Evolutionary conservation across 768 basidiomycete genomes (phyloP).

Genomic region (Roridomyces roridus): DNA sequence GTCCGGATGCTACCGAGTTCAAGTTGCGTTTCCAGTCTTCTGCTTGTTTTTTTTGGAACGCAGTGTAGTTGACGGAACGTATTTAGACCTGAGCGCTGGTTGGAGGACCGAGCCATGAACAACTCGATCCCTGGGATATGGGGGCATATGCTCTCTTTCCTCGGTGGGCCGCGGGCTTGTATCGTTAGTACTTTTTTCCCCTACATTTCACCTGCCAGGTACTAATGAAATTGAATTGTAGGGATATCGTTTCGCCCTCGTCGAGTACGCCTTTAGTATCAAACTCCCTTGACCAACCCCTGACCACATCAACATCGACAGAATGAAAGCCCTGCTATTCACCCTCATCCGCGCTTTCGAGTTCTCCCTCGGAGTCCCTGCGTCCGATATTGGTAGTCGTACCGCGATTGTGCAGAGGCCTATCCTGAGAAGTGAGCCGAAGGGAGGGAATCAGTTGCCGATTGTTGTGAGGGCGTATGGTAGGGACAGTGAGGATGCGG

Average conservation of each 20-base stretch:
- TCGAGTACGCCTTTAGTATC: constrained; percentile 48
- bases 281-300: neutral
- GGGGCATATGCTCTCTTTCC: constrained; percentile 42
- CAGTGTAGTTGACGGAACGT: no score
- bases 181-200: constrained; percentile 32
- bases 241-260: constrained; percentile 48
- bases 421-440: constrained; percentile 27
- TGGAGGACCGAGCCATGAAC: constrained; percentile 37
- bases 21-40: constrained; percentile 27
- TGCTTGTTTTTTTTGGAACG: neutral
- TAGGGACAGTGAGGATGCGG: no score
- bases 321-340: constrained; percentile 42
- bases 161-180: constrained; percentile 53
- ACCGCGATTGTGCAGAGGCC: constrained; percentile 36
- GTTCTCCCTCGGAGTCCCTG: constrained; percentile 43
- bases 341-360: constrained; percentile 41
- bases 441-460: constrained; percentile 34
- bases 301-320: neutral
- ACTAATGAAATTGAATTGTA: no score
- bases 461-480: neutral
- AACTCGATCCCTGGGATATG: constrained; percentile 36
- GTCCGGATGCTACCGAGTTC: constrained; percentile 37
- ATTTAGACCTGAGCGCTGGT: constrained; percentile 58
- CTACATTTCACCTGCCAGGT: no score
- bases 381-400: constrained; percentile 27